Evolutionary conservation across 2,329 filamentous ascomycete genomes (phyloP).

Genomic region (Nemania abortiva): DNA sequence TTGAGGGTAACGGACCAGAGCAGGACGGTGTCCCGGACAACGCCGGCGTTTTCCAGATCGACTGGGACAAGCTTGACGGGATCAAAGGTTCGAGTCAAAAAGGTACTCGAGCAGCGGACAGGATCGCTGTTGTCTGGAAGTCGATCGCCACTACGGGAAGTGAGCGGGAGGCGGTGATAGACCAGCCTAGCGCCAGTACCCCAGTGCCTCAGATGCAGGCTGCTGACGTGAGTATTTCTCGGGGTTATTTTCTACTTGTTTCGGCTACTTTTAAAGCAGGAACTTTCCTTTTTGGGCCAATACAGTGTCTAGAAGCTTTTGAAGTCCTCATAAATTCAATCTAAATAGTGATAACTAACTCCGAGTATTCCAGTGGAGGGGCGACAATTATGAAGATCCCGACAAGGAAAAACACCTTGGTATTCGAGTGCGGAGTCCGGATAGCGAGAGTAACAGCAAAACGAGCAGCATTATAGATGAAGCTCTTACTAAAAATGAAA

Average conservation of each 20-base stretch:
- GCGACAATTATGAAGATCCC: conserved; percentile 61
- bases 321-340: no score
- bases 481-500: conserved; percentile 35
- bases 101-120: conserved; percentile 84
- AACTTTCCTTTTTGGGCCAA: no score
- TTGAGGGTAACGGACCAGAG: conserved; percentile 84
- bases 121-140: conserved; percentile 87
- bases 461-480: conserved; percentile 74
- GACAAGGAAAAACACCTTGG: conserved; percentile 74
- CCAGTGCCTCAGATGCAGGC: conserved; percentile 76
- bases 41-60: conserved; percentile 71
- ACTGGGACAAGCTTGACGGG: conserved; percentile 83
- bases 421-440: conserved; percentile 72
- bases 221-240: conserved; percentile 61
- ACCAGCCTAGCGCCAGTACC: conserved; percentile 74
- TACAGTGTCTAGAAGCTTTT: no score
- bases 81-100: conserved; percentile 91
- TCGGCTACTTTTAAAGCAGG: no score
- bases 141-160: conserved; percentile 50
- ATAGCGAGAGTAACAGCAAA: conserved; percentile 75
- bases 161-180: conserved; percentile 59
- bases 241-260: no score
- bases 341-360: no score
- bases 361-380: conserved; percentile 68
- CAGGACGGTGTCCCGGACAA: conserved; percentile 73